A percentile compares a stretch with the other conserved stretches of the same genome.
phyloP scores from a whole-genome alignment of 305 asterid species.

The Fraxinus latifolia region DNA sequence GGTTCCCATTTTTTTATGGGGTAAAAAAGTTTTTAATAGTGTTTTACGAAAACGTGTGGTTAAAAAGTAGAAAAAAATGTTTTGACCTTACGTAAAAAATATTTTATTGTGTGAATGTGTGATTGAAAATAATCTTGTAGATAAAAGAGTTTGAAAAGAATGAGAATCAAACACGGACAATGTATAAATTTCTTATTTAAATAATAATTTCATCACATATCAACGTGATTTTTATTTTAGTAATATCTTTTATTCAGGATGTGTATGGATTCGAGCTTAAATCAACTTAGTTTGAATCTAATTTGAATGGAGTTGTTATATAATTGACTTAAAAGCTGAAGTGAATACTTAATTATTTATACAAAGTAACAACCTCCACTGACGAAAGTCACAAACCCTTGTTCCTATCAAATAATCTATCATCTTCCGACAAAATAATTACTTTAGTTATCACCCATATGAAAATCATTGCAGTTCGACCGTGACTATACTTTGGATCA shows the following conservation, averaged over 20 bases:
- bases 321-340: not conserved
- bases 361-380: not conserved
- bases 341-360: not conserved
- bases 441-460: not conserved
- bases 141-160: too few relatives aligned
- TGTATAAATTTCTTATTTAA: not conserved
- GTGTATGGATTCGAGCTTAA: not conserved
- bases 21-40: too few relatives aligned
- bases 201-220: not conserved
- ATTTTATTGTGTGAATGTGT: too few relatives aligned
- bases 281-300: not conserved
- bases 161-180: too few relatives aligned
- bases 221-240: not conserved
- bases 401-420: not conserved
- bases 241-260: not conserved
- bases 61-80: too few relatives aligned
- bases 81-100: too few relatives aligned
- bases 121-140: too few relatives aligned
- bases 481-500: not conserved
- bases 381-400: not conserved
- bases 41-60: too few relatives aligned
- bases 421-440: constrained; percentile 12
- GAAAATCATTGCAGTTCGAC: not conserved
- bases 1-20: too few relatives aligned
- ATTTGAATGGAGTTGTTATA: not conserved